Evolutionary conservation across 495 filamentous ascomycete species (phyloP).

Genomic region (Penicillium daleae): DNA sequence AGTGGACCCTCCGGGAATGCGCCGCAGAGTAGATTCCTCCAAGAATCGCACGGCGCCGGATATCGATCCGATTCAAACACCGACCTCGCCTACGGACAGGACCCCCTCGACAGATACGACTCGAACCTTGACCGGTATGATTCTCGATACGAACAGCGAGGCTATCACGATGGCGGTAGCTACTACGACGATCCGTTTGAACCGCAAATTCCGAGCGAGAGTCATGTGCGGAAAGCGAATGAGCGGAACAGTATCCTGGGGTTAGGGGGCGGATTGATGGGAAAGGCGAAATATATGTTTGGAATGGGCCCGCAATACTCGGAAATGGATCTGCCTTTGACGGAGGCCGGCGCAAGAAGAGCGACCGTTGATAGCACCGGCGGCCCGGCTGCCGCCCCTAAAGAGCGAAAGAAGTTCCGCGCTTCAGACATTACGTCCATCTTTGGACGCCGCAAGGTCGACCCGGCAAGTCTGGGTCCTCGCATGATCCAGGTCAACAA

Average conservation of each 20-base stretch:
- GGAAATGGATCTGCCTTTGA: conserved; percentile 97
- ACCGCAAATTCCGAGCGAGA: conserved; percentile 61
- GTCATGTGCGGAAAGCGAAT: conserved; percentile 59
- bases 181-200: conserved; percentile 60
- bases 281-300: conserved; percentile 83
- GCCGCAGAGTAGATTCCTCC: conserved; percentile 23
- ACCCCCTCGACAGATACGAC: conserved; percentile 7
- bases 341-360: conserved; percentile 67
- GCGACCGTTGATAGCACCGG: conserved; percentile 40
- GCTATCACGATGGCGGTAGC: conserved; percentile 2
- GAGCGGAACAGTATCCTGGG: conserved; percentile 86
- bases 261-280: conserved; percentile 83
- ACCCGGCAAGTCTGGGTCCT: conserved; percentile 88
- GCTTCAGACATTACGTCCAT: conserved; percentile 88
- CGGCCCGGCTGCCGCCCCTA: conserved; percentile 37
- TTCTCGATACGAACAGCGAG: background rate
- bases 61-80: conserved; percentile 53
- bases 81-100: conserved; percentile 18
- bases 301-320: conserved; percentile 92
- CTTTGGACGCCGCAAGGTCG: conserved; percentile 82
- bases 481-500: conserved; percentile 97
- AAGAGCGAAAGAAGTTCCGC: conserved; percentile 61
- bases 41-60: conserved; percentile 29
- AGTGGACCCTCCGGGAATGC: conserved; percentile 27
- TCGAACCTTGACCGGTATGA: conserved; percentile 4